Base-by-base conservation (phyloP, 2,329 filamentous ascomycete species). In the Pyrenochaeta sp. region DNA sequence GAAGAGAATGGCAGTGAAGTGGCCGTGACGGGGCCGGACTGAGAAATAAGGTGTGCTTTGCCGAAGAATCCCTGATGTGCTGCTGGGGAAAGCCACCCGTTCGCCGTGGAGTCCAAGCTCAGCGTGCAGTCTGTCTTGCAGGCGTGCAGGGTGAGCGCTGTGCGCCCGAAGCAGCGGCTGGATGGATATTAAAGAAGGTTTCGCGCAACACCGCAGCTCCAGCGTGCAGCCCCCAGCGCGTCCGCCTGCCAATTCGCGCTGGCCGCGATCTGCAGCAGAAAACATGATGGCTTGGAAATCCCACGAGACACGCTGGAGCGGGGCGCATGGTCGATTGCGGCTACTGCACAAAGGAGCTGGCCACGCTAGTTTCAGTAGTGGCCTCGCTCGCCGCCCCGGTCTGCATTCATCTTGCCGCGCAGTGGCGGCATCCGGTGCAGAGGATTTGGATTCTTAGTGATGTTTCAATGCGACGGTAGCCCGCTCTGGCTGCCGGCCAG, bases 31-130 rank as follows among this genome's bases (percentile, higher is more conserved):
- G 53, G 54, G 42, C 54, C 49, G 54, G 45, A n/a, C 42, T 42
- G 46, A 42, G 46, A 54, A 58, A 58, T 58, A 58, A 57, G 49
- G 54, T 58, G 48, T 30, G 46, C 46, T 44, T 32, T 58, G 58
- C 51, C 55, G 55, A 54, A 43, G 22, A 50, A 58, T 61, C 51
- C 58, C 58, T 61, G 55, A 54, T 52, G 36, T 42, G 52, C 44
- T 46, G 44, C 19, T 47, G 45, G 45, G 28, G 45, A 47, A 19
- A 47, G 28, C 45, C 51, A 51, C 51, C 48, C 58, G 55, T 55
- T 61, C 48, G 55, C 49, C 36, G 45, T 45, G 30, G 36, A 40
- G 52, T 45, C 56, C 48, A 52, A 52, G 52, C 56, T 48, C 49
- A 36, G 27, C 45, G 19, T 36, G 45, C 45, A 47, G 45, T 9